Base-by-base conservation (phyloP, 192 early-diverging fungal genomes). In the Piromyces finnis region DNA sequence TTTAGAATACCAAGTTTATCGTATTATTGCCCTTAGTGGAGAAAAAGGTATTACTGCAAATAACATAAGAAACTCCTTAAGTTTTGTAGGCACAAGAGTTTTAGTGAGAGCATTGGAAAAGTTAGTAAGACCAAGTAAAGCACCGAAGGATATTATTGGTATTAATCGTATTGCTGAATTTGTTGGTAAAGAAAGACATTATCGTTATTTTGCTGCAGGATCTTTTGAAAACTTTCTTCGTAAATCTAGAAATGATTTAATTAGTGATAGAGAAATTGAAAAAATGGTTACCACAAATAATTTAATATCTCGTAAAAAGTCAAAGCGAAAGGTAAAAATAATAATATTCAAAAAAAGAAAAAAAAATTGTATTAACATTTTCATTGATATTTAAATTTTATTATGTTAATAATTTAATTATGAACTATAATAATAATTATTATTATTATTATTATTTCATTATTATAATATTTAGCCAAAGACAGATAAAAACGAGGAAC, bases 1-100 rank as follows among this genome's bases (percentile, higher is more conserved):
- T 3, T 79, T 93, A 17, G 91, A 93, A 28, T 86, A 86, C 78
- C 92, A 93, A 81, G 86, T 93, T 0, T 91, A 89, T 81, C 85
- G 86, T 16, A 78, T 91, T 22, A 89, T 93, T 37, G 77, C 82
- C 1, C 78, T 85, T 12, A 28, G 88, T 11, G 90, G 89, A n/a
- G 81, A 85, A 26, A 27, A 81, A 15, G 92, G 92, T 12, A 86
- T 85, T 17, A 90, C 86, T 22, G 83, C 87, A 16, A 85, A 89
- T 85, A 81, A 82, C 78, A 84, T 92, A 78, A 82, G 84, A 15
- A 82, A 86, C 14, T 82, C 86, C 2, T 82, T 93, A 37, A 86
- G 85, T 79, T 87, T 87, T 78, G 32, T 92, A 28, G 89, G 85
- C 28, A 51, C 35, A 29, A 83, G 89, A 5, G 39, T 91, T 28